A percentile compares a stretch with the other conserved stretches of the same genome.
Conservation (phyloP, 805 yeast genomes). For the Wickerhamomyces mucosus region DNA sequence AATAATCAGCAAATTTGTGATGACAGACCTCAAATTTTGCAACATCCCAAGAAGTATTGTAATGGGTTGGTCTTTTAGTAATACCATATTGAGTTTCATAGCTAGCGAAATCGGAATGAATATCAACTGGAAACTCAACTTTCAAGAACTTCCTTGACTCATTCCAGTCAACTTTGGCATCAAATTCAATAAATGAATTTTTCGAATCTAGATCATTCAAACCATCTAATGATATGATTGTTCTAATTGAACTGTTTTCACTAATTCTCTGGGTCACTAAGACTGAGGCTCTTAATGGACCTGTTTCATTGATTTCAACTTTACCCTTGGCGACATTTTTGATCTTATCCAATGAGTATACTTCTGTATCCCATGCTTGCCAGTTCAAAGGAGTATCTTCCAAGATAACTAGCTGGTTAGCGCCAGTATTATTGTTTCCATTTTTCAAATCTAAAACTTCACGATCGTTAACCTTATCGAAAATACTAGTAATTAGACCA, state of each 20-base stretch:
- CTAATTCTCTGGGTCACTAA: slow-evolving; percentile 55
- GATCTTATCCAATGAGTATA: slow-evolving; percentile 71
- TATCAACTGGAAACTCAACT: slow-evolving; percentile 88
- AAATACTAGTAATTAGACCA: slow-evolving; percentile 53
- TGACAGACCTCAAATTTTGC: slow-evolving; percentile 95
- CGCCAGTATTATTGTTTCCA: slow-evolving; percentile 41
- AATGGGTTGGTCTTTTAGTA: slow-evolving; percentile 89
- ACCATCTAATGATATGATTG: slow-evolving; percentile 64
- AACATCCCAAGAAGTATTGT: slow-evolving; percentile 90
- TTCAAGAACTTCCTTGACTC: slow-evolving; percentile 82
- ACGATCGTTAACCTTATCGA: slow-evolving; percentile 46
- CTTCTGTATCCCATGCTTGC: slow-evolving; percentile 98
- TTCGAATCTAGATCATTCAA: slow-evolving; percentile 24
- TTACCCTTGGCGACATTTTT: slow-evolving; percentile 32
- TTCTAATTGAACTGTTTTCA: slow-evolving; percentile 45
- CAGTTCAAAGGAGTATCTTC: slow-evolving; percentile 86
- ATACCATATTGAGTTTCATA: slow-evolving; percentile 94
- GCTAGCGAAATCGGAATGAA: slow-evolving; percentile 65
- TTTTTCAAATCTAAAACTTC: slow-evolving; percentile 57
- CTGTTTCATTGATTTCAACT: slow-evolving; percentile 33
- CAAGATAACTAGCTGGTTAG: slow-evolving; percentile 72
- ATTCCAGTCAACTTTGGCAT: slow-evolving; percentile 71
- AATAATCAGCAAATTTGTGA: slow-evolving; percentile 88
- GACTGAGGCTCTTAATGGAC: slow-evolving; percentile 55
- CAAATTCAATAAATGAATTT: slow-evolving; percentile 38